Conservation (phyloP, 768 basidiomycete genomes). For the Kwoniella mangroviensis region DNA sequence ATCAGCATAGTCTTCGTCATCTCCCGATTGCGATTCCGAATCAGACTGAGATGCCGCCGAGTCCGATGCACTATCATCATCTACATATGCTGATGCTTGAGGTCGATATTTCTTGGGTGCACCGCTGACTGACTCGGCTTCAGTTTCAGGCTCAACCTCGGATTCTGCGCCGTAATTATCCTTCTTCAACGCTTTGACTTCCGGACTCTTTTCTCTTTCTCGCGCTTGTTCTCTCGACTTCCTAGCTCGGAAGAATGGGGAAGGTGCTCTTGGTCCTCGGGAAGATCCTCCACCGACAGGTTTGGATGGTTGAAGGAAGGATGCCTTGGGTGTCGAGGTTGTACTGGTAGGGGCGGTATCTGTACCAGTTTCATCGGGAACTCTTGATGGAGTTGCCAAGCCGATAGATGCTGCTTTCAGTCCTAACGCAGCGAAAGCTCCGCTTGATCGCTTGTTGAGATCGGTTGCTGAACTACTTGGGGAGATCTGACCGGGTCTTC, state of each 20-base stretch:
- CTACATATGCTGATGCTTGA: conserved; percentile 61
- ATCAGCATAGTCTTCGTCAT: conserved; percentile 60
- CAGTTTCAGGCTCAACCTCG: conserved; percentile 61
- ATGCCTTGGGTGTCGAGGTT: conserved; percentile 48
- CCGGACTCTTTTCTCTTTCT: conserved; percentile 63
- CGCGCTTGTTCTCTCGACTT: conserved; percentile 65
- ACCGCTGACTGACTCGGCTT: conserved; percentile 60
- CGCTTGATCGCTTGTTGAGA: conserved; percentile 51
- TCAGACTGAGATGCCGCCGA: conserved; percentile 19
- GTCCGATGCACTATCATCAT: conserved; percentile 51
- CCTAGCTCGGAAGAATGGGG: conserved; percentile 75
- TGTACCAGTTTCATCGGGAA: conserved; percentile 62
- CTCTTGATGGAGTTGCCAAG: conserved; percentile 59
- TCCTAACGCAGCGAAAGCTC: conserved; percentile 54
- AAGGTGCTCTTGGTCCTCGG: conserved; percentile 61
- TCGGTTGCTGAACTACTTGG: conserved; percentile 19
- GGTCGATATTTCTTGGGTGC: conserved; percentile 65
- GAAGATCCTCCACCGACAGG: conserved; percentile 46
- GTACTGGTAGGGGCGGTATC: conserved; percentile 65
- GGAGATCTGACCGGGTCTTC: conserved; percentile 37
- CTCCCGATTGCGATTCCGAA: conserved; percentile 25
- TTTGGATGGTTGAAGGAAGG: conserved; percentile 56
- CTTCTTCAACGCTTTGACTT: conserved; percentile 62
- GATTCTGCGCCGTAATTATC: conserved; percentile 31
- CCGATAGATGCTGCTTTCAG: conserved; percentile 58